Evolutionary conservation across 2,329 filamentous ascomycete genomes (phyloP), one percentile per base, ranked within the genome.

Genomic region (Colletotrichum brevisporum): DNA sequence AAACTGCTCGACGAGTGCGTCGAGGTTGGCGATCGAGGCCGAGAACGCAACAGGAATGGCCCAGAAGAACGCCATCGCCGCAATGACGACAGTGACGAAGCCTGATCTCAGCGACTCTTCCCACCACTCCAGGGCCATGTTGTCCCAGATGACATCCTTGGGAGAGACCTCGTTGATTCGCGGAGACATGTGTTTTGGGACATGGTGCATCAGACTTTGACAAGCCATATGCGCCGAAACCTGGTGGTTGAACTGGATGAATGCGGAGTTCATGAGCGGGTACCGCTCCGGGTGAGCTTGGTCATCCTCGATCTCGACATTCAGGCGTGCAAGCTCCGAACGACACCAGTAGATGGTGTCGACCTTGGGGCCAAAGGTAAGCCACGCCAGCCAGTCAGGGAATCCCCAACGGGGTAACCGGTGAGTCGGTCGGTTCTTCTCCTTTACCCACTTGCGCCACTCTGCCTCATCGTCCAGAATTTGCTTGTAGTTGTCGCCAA

Each of bases 171-270:
- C 96, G n/a, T 97, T 92, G 48, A 93, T 88, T 31, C 96, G 90
- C 0, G 96, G 96, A 1, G 94, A 88, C 96, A 99, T 99, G 53
- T 97, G 93, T 74, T 93, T 93, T 1, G 96, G 96, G 1, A 97
- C 80, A 75, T 99, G 96, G 78, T 98, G 94, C 47, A 92, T 94
- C 53, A 97, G 87, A 55, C 94, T 91, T 78, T 99, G 96, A 78
- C 94, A 98, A 67, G 95, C 96, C 96, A 99, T 98, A 76, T 99
- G 96, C 0, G 96, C 96, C 6, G 95, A 95, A 2, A 98, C 93
- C 78, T 99, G 96, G 76, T 98, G 92, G 76, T 99, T 97, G 86
- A 99, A 99, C 78, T 99, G 96, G 70, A 99, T 94, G 74, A 99
- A 99, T 0, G 96, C 96, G 1, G 95, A 97, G 75, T 93, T 97